Evolutionary conservation across 2,329 filamentous ascomycete species (phyloP), one percentile per base, ranked within the genome.

Genomic region (Fusarium concolor): DNA sequence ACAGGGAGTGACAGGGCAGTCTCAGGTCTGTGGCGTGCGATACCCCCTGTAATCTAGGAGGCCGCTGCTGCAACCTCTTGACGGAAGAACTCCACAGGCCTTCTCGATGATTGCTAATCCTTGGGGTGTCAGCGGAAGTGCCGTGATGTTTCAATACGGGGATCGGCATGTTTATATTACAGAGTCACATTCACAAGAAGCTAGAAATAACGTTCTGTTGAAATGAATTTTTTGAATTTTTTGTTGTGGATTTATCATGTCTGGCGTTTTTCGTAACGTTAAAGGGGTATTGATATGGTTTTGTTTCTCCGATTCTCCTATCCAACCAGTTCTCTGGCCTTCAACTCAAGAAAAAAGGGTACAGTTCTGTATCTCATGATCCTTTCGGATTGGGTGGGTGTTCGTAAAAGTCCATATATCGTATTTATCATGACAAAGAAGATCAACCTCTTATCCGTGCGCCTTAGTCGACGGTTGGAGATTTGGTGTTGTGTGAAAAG

Each of bases 21-120:
- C 41, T 64, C 61, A 59, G 59, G 51, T 64, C 45, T 44, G 60
- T 65, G 59, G 45, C 45, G 38, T 68, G 45, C 43, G 51, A 43
- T 53, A 38, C n/a, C 51, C 58, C 69, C 63, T 71, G 69, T 57
- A 54, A 58, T 37, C 52, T 56, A 57, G 50, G 62, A 45, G 55
- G 49, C 26, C 43, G 49, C 18, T 46, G 41, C 59, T 61, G 46
- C 42, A 65, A 50, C 58, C 54, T 65, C 49, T 68, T 54, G 37
- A 63, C 22, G 63, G 35, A 33, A 45, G 6, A 31, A 33, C 53
- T 35, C 65, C 54, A 56, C 59, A 22, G 10, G 17, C n/a, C 20
- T 38, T 60, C 37, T 60, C n/a, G 12, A 44, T 39, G 39, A 26
- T 53, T 61, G 56, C 42, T 53, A 61, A 50, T 56, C 28, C 33